Conservation (phyloP, 2,329 filamentous ascomycete species). For the Penicillium sp. region DNA sequence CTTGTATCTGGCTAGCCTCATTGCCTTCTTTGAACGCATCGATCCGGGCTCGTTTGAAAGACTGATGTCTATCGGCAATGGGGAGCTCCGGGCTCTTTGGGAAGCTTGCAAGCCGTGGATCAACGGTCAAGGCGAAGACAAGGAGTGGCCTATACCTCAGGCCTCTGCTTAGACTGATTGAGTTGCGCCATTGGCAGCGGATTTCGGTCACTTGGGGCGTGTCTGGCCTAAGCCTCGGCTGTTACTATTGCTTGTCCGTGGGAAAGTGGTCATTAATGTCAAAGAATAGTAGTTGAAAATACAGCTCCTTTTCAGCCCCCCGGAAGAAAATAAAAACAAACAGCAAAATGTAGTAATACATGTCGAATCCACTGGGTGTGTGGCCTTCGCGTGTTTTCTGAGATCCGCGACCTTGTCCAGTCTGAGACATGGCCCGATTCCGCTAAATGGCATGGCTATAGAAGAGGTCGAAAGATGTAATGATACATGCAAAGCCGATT, state of each 20-base stretch:
- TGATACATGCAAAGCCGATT: background rate
- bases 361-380: constrained; percentile 6
- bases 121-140: constrained; percentile 30
- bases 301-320: constrained; percentile 17
- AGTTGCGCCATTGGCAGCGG: too few relatives aligned
- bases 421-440: background rate
- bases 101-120: constrained; percentile 28
- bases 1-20: constrained; percentile 18
- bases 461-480: constrained; percentile 1
- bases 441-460: constrained; percentile 4
- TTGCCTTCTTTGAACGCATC: constrained; percentile 24
- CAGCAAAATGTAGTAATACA: constrained; percentile 29
- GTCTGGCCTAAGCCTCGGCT: too few relatives aligned
- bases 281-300: constrained; percentile 15
- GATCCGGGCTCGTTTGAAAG: constrained; percentile 20
- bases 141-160: constrained; percentile 25
- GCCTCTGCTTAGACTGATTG: constrained; percentile 1
- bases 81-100: constrained; percentile 25
- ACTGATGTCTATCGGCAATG: constrained; percentile 22
- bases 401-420: constrained; percentile 7
- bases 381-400: constrained; percentile 1
- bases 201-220: too few relatives aligned
- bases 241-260: too few relatives aligned
- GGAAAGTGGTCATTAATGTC: background rate
- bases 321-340: constrained; percentile 6